Percentiles rank a stretch among this genome's conserved stretches.
phyloP scores from a whole-genome alignment of 148 eudicot genomes.

The Silene latifolia region DNA sequence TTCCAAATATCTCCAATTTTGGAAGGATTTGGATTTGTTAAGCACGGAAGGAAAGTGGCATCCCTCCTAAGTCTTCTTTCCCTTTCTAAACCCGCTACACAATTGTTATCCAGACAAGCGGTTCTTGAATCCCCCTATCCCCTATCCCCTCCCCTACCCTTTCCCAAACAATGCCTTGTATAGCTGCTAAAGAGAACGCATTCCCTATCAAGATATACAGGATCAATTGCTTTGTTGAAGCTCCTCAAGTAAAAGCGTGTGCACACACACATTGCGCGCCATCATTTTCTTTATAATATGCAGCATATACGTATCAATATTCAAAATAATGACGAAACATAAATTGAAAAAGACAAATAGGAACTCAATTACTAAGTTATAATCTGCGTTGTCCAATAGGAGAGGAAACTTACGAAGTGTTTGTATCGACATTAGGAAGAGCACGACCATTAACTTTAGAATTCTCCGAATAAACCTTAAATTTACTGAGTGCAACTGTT shows the following conservation, averaged over 20 bases:
- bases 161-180: background rate
- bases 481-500: constrained; percentile 5
- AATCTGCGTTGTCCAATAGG: background rate
- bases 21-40: too few relatives aligned
- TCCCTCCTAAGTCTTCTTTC: background rate
- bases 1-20: background rate
- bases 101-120: background rate
- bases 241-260: too few relatives aligned
- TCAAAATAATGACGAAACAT: too few relatives aligned
- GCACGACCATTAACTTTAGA: background rate
- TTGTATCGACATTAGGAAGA: constrained; percentile 7
- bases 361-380: background rate
- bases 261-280: background rate
- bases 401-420: constrained; percentile 3
- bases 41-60: too few relatives aligned
- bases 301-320: background rate
- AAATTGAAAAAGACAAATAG: background rate
- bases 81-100: background rate
- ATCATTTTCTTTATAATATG: background rate
- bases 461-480: constrained; percentile 12
- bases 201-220: background rate
- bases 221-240: background rate
- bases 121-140: background rate
- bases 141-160: background rate
- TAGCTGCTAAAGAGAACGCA: too few relatives aligned